Evolutionary conservation across 345 rosid genomes (phyloP), one percentile per base, ranked within the genome.

Genomic region (Erucastrum elatum): DNA sequence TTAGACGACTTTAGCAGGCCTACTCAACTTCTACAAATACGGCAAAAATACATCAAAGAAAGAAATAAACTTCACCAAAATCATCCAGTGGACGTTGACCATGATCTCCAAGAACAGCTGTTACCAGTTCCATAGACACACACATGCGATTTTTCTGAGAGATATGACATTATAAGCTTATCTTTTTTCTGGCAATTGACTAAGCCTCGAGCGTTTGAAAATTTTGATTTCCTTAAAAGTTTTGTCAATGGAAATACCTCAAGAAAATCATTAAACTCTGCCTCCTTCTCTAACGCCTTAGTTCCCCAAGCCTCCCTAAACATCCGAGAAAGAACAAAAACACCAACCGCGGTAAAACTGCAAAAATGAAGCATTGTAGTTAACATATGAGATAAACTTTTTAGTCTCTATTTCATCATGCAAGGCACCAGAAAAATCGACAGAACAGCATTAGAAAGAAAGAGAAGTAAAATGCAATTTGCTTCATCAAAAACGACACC

Each of bases 61-160:
- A 27, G n/a, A 6, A 8, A 66, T 21, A 77, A 5, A 34, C 49
- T 65, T 44, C 77, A 94, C 99, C 98, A 79, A 86, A 94, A 77
- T 94, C 99, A 35, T 92, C 97, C 44, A 27, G 71, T 26, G 99
- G 98, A 11, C 98, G 94, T 70, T 94, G 98, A 46, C 99, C 99
- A 79, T 94, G 99, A 83, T 94, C 99, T 81, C 99, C 99, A 58
- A 94, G 88, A 73, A 94, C 98, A 62, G 99, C 99, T 39, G 99
- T 94, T 29, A 94, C 99, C 77, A 94, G 84, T 82, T 94, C 99
- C 99, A 93, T 94, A 59, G 99, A 94, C 85, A 94, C 86, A 85
- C 91, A 92, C 88, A 90, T 88, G 21, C 75, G 91, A 62, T 87
- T 88, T 75, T 74, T 85, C 99, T 94, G 87, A 56, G 73, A 86